A percentile compares a stretch with the other conserved stretches of the same genome.
phyloP scores from a whole-genome alignment of 2,329 filamentous ascomycete genomes.

The Penicillium sp. region DNA sequence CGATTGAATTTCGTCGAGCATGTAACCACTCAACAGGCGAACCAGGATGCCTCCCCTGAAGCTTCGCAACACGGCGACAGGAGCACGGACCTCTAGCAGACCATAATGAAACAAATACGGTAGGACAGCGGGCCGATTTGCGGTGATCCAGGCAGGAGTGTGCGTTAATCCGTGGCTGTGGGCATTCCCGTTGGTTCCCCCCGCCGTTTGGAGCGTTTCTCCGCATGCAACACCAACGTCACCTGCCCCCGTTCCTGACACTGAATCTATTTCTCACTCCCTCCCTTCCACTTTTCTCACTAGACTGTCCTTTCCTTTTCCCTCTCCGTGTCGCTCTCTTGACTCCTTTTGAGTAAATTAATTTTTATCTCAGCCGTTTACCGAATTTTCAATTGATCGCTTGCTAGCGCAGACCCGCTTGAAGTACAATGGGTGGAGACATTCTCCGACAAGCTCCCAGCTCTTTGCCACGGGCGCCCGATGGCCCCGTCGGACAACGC shows the following conservation, averaged over 20 bases:
- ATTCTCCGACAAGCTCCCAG: conserved; percentile 37
- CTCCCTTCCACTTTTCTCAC: conserved; percentile 1
- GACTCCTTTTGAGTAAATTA: not conserved
- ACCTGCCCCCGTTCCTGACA: conserved; percentile 25
- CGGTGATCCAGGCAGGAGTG: not conserved
- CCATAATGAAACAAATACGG: not conserved
- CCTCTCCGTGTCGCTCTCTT: not conserved
- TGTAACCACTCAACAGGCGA: not conserved
- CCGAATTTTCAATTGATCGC: not conserved
- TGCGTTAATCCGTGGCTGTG: not conserved
- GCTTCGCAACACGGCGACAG: not conserved
- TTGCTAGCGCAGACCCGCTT: conserved; percentile 15
- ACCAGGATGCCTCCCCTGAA: not conserved
- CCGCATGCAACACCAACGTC: conserved; percentile 25
- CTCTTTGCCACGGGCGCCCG: conserved; percentile 56
- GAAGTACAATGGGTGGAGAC: conserved; percentile 30
- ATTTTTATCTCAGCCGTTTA: not conserved
- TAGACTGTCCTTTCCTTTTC: not conserved
- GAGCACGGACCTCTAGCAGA: not conserved
- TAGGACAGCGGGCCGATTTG: not conserved
- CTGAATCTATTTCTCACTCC: conserved; percentile 13
- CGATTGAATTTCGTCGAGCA: not conserved
- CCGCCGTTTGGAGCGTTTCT: conserved; percentile 12
- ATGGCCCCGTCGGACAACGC: conserved; percentile 70
- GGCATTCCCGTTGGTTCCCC: conserved; percentile 10